Base-by-base conservation (phyloP, 345 rosid species). In the Eucalyptus polybractea region DNA sequence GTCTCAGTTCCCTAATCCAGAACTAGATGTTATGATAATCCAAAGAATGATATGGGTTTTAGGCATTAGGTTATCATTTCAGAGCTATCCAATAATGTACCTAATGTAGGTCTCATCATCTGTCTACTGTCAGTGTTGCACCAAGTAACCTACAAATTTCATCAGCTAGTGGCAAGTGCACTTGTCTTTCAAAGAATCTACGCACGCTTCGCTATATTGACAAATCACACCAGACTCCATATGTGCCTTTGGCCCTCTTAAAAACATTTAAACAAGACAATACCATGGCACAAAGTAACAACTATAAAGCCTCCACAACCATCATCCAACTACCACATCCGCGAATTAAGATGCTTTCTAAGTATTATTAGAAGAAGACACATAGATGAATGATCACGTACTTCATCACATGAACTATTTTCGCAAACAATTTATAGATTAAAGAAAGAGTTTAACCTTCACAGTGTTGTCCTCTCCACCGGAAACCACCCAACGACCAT, bases 401-500 rank as follows among this genome's bases (percentile, higher is more conserved):
- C 47, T 37, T 76, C 4, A 76, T 37, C 69, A 86, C 60, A 31
- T 86, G n/a, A 54, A 53, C 65, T 86, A 51, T 86, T 50, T 49
- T 49, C 13, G 19, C 42, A 33, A 47, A 88, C 25, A 88, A 88
- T 72, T 33, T 76, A 25, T 42, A 29, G 50, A 42, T 49, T 25
- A 19, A 33, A 83, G 37, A 89, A 44, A 40, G 86, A 90, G 51
- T 76, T 92, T 80, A 90, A 98, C 99, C 99, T 98, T 98, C 56
- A 98, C 98, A 58, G 94, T 94, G 90, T 97, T 95, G 94, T 98
- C 99, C 91, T 98, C 98, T 72, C 99, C 99, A 89, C 99, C 99
- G 40, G 99, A 98, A 58, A 98, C 99, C 92, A 98, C 97, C 99
- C 99, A 98, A 45, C 99, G 99, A 56, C 99, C 99, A 93, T 98